Conservation (phyloP, 2,329 filamentous ascomycete species). For the Aspergillus calidoustus region DNA sequence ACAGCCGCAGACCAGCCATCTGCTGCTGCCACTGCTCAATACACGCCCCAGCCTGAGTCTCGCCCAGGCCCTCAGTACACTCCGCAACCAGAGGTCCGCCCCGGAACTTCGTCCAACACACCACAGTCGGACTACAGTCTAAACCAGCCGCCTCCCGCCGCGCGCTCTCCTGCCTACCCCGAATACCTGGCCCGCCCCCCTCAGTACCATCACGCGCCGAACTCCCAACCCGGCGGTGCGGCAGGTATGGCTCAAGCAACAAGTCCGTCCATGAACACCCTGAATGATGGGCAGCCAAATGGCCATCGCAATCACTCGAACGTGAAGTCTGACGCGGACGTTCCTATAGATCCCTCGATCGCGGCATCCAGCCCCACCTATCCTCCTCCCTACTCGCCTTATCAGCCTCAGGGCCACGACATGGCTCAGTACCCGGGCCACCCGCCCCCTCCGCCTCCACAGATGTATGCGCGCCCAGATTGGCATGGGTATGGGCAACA, state of each 20-base stretch:
- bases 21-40: slow-evolving; percentile 65
- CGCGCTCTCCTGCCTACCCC: slow-evolving; percentile 82
- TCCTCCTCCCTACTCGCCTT: slow-evolving; percentile 83
- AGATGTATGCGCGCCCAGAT: slow-evolving; percentile 54
- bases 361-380: slow-evolving; percentile 92
- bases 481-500: slow-evolving; percentile 53
- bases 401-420: slow-evolving; percentile 79
- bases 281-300: slow-evolving; percentile 76
- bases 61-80: slow-evolving; percentile 69
- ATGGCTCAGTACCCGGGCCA: slow-evolving; percentile 73
- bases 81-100: slow-evolving; percentile 77
- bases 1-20: slow-evolving; percentile 86
- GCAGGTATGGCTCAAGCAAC: slow-evolving; percentile 98
- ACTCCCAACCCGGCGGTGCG: slow-evolving; percentile 73
- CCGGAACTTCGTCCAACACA: slow-evolving; percentile 70
- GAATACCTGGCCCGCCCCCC: slow-evolving; percentile 79
- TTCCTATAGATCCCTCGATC: slow-evolving; percentile 99
- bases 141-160: slow-evolving; percentile 70
- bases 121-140: slow-evolving; percentile 88
- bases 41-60: slow-evolving; percentile 45
- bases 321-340: slow-evolving; percentile 91
- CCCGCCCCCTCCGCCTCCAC: slow-evolving; percentile 49
- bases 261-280: slow-evolving; percentile 88
- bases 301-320: slow-evolving; percentile 70
- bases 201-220: slow-evolving; percentile 74